Conservation (phyloP, 176 grass and related monocot species). For the Lolium perenne region DNA sequence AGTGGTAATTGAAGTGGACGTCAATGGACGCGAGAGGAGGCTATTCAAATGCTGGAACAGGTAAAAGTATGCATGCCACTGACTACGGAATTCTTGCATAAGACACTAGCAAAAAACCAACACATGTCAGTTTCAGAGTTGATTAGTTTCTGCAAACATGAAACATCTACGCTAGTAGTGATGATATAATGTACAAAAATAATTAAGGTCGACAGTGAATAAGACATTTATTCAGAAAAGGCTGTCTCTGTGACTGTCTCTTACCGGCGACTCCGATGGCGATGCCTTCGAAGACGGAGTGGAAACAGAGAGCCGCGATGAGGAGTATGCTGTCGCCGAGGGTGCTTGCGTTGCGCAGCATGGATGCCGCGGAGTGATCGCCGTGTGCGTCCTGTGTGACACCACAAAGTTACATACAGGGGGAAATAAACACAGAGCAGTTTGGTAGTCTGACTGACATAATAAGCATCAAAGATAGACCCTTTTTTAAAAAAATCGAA, state of each 20-base stretch:
- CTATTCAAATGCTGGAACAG: not conserved
- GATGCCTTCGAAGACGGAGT: conserved; percentile 97
- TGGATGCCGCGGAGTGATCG: conserved; percentile 49
- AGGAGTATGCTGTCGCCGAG: conserved; percentile 83
- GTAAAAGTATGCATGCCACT: conserved; percentile 37
- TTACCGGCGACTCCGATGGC: conserved; percentile 92
- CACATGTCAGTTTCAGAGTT: not conserved
- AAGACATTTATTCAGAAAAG: no score
- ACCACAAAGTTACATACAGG: not conserved
- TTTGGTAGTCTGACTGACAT: not conserved
- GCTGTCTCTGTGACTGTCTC: not conserved
- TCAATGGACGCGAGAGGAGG: not conserved
- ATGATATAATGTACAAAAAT: not conserved
- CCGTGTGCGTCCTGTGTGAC: conserved; percentile 22
- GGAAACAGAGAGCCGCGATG: conserved; percentile 90
- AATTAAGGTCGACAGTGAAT: not conserved
- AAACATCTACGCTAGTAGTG: not conserved
- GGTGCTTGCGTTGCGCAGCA: conserved; percentile 69
- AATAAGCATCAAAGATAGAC: no score
- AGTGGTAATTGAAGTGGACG: not conserved
- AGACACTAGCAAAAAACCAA: not conserved
- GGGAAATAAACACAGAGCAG: not conserved
- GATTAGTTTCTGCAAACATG: not conserved
- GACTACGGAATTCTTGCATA: not conserved
- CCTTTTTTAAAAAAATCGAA: no score